Conservation (phyloP, 306 rosid species). For the Prunus salicina region DNA sequence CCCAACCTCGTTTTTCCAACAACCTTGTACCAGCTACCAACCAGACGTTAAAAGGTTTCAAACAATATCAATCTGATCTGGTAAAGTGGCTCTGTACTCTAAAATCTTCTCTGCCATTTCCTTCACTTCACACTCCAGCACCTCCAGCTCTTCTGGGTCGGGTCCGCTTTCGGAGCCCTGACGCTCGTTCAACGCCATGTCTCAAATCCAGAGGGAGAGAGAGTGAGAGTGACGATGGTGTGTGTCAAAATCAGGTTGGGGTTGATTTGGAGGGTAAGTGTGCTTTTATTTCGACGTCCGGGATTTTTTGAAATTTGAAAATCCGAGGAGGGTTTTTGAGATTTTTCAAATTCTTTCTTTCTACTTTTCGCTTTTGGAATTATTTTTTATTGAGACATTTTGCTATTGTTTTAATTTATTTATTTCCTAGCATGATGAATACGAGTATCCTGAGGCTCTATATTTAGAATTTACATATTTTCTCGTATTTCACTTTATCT, state of each 20-base stretch:
- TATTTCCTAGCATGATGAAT: no score
- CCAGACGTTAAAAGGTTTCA: background rate
- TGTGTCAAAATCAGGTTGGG: background rate
- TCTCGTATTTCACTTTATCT: no score
- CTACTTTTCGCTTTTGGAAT: no score
- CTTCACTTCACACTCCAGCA: slow-evolving; percentile 50
- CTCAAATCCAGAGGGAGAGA: background rate
- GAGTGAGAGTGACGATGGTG: background rate
- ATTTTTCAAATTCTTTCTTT: background rate
- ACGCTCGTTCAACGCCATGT: slow-evolving; percentile 30
- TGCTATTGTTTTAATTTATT: no score
- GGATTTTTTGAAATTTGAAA: slow-evolving; percentile 27
- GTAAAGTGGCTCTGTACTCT: slow-evolving; percentile 53
- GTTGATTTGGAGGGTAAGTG: slow-evolving; percentile 35
- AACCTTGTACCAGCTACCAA: background rate
- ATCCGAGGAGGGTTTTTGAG: background rate
- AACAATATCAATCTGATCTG: slow-evolving; percentile 18
- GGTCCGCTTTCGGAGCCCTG: slow-evolving; percentile 25
- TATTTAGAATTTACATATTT: no score
- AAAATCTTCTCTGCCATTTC: slow-evolving; percentile 61
- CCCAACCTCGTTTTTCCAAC: background rate
- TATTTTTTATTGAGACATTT: no score
- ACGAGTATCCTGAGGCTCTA: no score
- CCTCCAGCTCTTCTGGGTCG: slow-evolving; percentile 37
- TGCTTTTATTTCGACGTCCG: slow-evolving; percentile 7